Evolutionary conservation across 2,329 filamentous ascomycete genomes (phyloP), one percentile per base, ranked within the genome.

Genomic region (Exutisphaerella laricina): DNA sequence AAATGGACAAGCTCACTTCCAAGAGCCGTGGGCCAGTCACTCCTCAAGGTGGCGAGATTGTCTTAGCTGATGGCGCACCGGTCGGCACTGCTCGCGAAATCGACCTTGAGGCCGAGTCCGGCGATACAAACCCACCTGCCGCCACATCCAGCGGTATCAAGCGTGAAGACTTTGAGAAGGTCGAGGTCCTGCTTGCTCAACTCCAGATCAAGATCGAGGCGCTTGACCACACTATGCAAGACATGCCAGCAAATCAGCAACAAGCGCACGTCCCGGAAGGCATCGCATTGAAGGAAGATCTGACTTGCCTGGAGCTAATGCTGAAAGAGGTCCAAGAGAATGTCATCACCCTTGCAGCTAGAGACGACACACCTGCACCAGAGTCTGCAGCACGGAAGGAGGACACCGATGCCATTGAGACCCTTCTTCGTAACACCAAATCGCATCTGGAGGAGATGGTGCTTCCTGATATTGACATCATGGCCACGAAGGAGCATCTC

Each of bases 351-450:
- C 60, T 78, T 46, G 58, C 73, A 54, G 56, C 72, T 53, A 61
- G 69, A n/a, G 41, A 64, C 44, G 48, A 51, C 3, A 50, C 60
- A 21, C 46, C 47, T 26, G 46, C 53, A 18, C 55, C 60, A 1
- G 71, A 75, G 35, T 79, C 80, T 26, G 63, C 73, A 2, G 81
- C 84, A 4, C 80, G 74, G 22, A 86, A 86, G 60, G 88, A 95
- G 53, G 89, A 97, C 55, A 86, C 89, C 0, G 80, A 90, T 48
- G 88, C 88, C 8, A 89, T 97, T 45, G 90, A 96, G 64, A 94
- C 85, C 0, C 80, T 97, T 36, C 74, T 97, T 9, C 80, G 84
- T 30, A 95, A 94, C 61, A 89, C 88, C 22, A 96, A 96, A 62
- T 80, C 83, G 4, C 85, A 85, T 34, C 71, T 97, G 7, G 90